Conservation (phyloP, 352 stramenopile genomes). For the Saprolegnia parasitica region DNA sequence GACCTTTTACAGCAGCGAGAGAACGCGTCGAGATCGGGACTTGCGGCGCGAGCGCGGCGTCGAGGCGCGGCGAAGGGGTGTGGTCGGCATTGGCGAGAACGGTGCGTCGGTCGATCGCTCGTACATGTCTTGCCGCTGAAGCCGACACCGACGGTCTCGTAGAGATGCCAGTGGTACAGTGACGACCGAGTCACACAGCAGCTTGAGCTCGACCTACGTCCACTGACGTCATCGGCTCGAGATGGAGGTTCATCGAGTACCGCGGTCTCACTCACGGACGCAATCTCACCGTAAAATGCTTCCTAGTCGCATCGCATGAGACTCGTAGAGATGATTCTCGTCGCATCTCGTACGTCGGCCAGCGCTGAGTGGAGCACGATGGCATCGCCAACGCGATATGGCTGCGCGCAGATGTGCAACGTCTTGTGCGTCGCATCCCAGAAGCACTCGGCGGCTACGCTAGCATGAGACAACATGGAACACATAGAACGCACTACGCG, state of each 20-base stretch:
- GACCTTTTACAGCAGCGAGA: not conserved
- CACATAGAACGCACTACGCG: not conserved
- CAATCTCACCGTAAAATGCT: slow-evolving; percentile 21
- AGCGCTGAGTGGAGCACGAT: slow-evolving; percentile 22
- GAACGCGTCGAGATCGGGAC: not conserved
- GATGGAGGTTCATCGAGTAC: not conserved
- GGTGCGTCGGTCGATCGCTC: not conserved
- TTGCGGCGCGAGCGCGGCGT: slow-evolving; percentile 3
- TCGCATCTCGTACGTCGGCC: not conserved
- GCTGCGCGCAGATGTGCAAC: not conserved
- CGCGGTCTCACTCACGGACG: not conserved
- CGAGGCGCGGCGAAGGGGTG: not conserved
- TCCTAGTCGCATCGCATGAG: slow-evolving; percentile 2
- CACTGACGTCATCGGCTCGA: no score
- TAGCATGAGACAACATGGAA: not conserved
- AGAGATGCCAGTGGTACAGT: not conserved
- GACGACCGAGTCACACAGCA: slow-evolving; percentile 1
- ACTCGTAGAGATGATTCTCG: not conserved
- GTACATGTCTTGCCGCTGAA: not conserved
- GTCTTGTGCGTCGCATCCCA: not conserved
- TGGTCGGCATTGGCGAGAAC: not conserved
- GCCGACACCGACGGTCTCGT: not conserved
- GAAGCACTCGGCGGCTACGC: slow-evolving; percentile 4
- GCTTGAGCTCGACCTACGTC: not conserved
- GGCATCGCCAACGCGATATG: slow-evolving; percentile 7